phyloP scores from a whole-genome alignment of 345 rosid genomes.

The Melaleuca alternifolia region DNA sequence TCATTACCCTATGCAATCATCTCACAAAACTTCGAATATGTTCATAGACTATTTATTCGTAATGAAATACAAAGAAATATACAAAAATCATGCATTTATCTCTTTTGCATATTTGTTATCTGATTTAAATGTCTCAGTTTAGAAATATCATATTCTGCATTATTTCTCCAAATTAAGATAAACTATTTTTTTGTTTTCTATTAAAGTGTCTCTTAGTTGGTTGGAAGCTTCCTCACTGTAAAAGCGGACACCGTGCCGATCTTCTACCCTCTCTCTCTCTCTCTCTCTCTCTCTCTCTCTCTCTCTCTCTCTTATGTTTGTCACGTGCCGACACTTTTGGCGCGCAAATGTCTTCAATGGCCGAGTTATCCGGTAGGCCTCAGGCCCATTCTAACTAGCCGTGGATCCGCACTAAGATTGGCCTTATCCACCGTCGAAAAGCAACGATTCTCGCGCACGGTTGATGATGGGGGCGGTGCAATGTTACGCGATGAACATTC shows the following conservation, averaged over 20 bases:
- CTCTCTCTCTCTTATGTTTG: background rate
- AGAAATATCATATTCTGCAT: background rate
- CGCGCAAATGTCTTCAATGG: slow-evolving; percentile 2
- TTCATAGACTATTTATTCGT: background rate
- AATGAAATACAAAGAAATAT: background rate
- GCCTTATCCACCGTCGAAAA: background rate
- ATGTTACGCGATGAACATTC: background rate
- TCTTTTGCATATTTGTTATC: rapidly evolving
- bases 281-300: too few relatives aligned
- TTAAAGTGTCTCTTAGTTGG: background rate
- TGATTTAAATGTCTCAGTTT: background rate
- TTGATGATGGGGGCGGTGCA: background rate
- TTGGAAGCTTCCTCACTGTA: background rate
- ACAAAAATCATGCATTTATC: too few relatives aligned
- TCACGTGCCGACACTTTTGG: background rate
- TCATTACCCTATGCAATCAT: background rate
- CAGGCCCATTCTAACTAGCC: background rate
- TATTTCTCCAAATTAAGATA: too few relatives aligned
- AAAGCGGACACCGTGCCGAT: background rate
- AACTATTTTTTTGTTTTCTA: too few relatives aligned
- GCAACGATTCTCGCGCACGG: background rate
- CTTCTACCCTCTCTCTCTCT: background rate
- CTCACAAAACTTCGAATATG: background rate
- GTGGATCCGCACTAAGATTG: background rate
- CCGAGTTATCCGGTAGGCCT: too few relatives aligned